Base-by-base conservation (phyloP, 192 early-diverging fungal species). In the Lunasporangiospora selenospora region DNA sequence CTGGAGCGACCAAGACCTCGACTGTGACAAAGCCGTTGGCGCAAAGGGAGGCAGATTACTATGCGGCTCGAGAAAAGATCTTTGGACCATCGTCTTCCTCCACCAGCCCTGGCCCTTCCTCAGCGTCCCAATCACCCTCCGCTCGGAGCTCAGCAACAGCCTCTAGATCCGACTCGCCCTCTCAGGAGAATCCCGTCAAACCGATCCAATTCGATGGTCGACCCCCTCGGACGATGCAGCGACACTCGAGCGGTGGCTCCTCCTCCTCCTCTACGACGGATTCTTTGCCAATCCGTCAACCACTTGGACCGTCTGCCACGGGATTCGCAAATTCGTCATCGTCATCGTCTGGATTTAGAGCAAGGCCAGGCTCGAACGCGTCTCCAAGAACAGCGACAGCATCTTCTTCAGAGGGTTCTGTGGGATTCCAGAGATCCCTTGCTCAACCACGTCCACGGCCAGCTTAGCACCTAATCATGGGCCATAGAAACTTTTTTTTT, bases 51-150 rank as follows among this genome's bases (percentile, higher is more conserved):
- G 69, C 69, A 16, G 69, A 73, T 21, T 73, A 73, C 31, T 57
- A 63, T 26, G 69, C 69, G 1, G 69, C 69, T 0, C 42, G 69
- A 15, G 69, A 73, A 63, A 73, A 73, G 60, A 73, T 73, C 41
- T 73, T 73, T 63, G 69, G 69, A 15, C 53, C 60, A 3, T 49
- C 43, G 16, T 29, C 67, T 0, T 19, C 53, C 12, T 37, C 64
- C 6, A 27, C 64, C 11, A 30, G 51, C 11, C 24, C 50, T 15
- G 10, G 21, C 3, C n/a, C 30, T 31, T 36, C 19, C 15, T 56
- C 67, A 12, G 47, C 67, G 9, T 70, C 54, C 26, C 29, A 53
- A 4, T 63, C 19, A 6, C 9, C 34, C 2, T 50, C 62, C n/a
- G 30, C 26, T 5, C 40, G 41, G 21, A 39, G 36, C 29, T 27